Base-by-base conservation (phyloP, 192 early-diverging fungal genomes). In the Mortierella alpina region DNA sequence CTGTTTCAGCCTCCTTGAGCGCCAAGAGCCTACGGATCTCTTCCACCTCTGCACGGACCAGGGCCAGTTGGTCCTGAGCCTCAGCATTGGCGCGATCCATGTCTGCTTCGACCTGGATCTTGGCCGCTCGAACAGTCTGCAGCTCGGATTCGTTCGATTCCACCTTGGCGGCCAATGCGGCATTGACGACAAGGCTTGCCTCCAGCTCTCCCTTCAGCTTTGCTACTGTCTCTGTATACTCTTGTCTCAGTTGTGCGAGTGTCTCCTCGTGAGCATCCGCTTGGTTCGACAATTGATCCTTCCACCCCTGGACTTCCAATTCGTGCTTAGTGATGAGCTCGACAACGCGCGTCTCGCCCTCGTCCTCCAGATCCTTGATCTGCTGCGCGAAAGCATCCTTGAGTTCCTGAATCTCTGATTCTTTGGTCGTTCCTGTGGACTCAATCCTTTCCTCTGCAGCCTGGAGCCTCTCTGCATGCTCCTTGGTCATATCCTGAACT, bases 31-130 rank as follows among this genome's bases (percentile, higher is more conserved):
- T 67, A 7, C 63, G 70, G 45, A 72, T 59, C 22, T 72, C 64
- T n/a, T 80, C 69, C 58, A 80, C 20, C 40, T 72, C 77, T 54
- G 65, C 47, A 2, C 77, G 57, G 9, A 80, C 45, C 18, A 42
- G 49, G 4, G 49, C 46, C 39, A 80, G 11, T 17, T 80, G 58
- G 3, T 50, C 70, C 41, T 77, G 41, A 6, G 55, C 63, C 17
- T 63, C 57, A 1, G 11, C 52, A 4, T 59, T 62, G 42, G 59
- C 47, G 11, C 50, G 67, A 18, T 48, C 58, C 31, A 72, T 23
- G 7, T 79, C 69, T 0, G 15, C 7, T 22, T 60, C 64, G 5
- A 45, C 50, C 9, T 68, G 49, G 0, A 5, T 40, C 45, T 63
- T 60, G 12, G 44, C 53, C 15, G 31, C 59, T 59, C 63, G 41